Evolutionary conservation across 169 alveolate species (phyloP).

Genomic region (Eimeria maxima): DNA sequence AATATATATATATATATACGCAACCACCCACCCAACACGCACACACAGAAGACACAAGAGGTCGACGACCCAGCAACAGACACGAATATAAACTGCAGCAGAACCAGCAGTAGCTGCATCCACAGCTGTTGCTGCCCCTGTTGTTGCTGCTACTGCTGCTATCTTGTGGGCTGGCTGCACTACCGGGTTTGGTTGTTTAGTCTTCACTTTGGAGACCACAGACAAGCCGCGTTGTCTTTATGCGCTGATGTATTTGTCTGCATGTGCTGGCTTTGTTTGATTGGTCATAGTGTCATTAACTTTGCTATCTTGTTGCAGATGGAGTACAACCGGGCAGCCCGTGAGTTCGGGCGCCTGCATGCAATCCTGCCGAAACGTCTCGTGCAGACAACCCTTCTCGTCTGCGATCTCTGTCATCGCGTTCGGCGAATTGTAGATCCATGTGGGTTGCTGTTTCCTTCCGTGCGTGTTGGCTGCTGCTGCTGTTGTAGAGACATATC

Average conservation of each 20-base stretch:
- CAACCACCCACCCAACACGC: background rate
- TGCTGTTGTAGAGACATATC: no score
- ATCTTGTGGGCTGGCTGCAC: background rate
- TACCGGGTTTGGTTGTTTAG: no score
- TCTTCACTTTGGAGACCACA: no score
- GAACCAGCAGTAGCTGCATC: background rate
- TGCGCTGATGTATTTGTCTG: no score
- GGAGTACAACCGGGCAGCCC: slow-evolving; percentile 62
- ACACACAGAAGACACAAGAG: background rate
- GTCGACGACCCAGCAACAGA: no score
- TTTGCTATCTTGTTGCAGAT: background rate
- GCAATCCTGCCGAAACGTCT: slow-evolving; percentile 76
- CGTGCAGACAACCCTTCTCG: slow-evolving; percentile 71
- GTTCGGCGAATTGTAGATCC: slow-evolving; percentile 14
- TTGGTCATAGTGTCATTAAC: no score
- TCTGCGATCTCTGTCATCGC: slow-evolving; percentile 58
- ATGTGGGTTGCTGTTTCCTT: slow-evolving; percentile 18
- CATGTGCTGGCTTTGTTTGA: no score
- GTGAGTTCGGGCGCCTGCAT: slow-evolving; percentile 75
- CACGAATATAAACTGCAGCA: background rate
- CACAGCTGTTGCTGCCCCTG: background rate
- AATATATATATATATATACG: background rate
- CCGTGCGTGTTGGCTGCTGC: background rate
- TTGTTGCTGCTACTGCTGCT: slow-evolving; percentile 31
- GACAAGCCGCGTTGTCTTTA: no score